Percentiles rank a stretch among this genome's conserved stretches.
These are phyloP conservation scores for Delitschia confertaspora DNA, from an alignment of 495 filamentous ascomycete species.

Conservation along the genomic window DNA sequence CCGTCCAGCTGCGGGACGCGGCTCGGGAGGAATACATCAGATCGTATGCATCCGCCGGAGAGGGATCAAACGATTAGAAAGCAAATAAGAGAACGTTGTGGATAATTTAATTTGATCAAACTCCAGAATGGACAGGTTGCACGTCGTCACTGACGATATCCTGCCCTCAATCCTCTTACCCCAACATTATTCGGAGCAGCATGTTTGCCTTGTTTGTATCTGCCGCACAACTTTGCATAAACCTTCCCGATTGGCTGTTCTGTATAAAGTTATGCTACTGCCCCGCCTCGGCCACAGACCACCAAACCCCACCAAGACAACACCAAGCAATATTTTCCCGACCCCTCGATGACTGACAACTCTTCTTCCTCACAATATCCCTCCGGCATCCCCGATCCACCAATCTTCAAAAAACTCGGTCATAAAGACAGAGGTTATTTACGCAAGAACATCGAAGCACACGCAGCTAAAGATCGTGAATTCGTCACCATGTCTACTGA, in stretches of 20 bases:
- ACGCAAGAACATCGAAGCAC: slow-evolving; percentile 32
- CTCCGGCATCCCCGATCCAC: slow-evolving; percentile 33
- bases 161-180: no score
- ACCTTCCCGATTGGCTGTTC: no score
- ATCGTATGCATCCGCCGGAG: slow-evolving; percentile 7
- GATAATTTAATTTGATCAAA: no score
- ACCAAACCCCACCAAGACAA: slow-evolving; percentile 8
- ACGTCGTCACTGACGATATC: no score
- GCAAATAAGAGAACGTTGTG: no score
- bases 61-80: no score
- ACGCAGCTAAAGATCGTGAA: slow-evolving; percentile 34
- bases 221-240: no score
- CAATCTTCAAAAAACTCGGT: slow-evolving; percentile 41
- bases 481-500: slow-evolving; percentile 70
- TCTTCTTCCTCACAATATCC: slow-evolving; percentile 25
- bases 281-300: neutral
- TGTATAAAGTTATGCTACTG: no score
- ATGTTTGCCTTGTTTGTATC: no score
- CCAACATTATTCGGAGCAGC: no score
- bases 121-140: no score
- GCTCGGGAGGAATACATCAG: slow-evolving; percentile 7
- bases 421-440: slow-evolving; percentile 42
- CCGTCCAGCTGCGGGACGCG: slow-evolving; percentile 22
- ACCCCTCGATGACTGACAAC: slow-evolving; percentile 14
- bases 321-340: slow-evolving; percentile 13